These are phyloP conservation scores for Chionographis japonica DNA, from an alignment of 106 monocot species.

Conservation along the genomic window DNA sequence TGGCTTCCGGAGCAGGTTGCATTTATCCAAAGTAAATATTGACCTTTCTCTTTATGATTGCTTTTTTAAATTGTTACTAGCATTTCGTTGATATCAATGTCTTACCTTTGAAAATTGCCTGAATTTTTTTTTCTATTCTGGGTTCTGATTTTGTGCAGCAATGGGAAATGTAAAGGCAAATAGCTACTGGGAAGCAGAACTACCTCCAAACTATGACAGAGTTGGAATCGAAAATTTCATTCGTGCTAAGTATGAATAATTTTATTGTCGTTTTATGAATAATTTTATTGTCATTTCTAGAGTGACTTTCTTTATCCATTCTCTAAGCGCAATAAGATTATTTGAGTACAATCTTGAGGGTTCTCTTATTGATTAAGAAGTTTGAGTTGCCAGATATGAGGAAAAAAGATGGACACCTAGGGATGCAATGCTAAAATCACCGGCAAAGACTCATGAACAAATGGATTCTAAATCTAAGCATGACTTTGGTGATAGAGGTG, in stretches of 20 bases:
- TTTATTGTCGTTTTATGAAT: neutral
- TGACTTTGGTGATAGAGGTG: conserved; percentile 23
- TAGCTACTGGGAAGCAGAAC: conserved; percentile 96
- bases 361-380: no score
- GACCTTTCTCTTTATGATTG: neutral
- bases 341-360: no score
- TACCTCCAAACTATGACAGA: conserved; percentile 91
- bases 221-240: conserved; percentile 99
- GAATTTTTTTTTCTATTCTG: conserved; percentile 4
- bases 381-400: conserved; percentile 55
- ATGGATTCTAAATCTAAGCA: conserved; percentile 22
- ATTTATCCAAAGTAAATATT: conserved; percentile 87
- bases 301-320: no score
- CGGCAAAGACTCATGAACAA: conserved; percentile 42
- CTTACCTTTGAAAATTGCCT: neutral
- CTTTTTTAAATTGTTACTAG: neutral
- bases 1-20: conserved; percentile 98
- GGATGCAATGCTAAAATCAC: conserved; percentile 31
- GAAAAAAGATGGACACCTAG: conserved; percentile 91
- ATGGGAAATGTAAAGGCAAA: conserved; percentile 99
- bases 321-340: neutral
- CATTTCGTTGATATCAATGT: neutral
- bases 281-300: neutral
- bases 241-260: conserved; percentile 73
- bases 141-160: conserved; percentile 41